Conservation (phyloP, 169 alveolate species). For the Plasmodium billcollinsi region DNA sequence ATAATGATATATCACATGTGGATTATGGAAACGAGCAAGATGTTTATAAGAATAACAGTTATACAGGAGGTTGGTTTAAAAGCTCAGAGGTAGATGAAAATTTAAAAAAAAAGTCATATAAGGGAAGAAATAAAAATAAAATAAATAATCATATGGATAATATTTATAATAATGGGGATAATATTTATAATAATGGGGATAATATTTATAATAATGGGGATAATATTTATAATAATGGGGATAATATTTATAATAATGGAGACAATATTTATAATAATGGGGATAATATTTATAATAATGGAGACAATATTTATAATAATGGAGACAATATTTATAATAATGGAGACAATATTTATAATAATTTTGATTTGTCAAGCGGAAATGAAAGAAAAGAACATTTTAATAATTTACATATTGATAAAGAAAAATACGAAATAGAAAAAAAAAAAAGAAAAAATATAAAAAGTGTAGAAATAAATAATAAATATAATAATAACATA, state of each 20-base stretch:
- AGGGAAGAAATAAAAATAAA: background rate
- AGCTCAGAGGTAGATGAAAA: background rate
- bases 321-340: no score
- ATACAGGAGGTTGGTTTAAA: background rate
- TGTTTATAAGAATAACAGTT: background rate
- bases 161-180: background rate
- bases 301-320: no score
- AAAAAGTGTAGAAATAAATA: background rate
- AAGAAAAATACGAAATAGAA: background rate
- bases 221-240: no score
- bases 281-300: no score
- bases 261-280: no score
- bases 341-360: no score
- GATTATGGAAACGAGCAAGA: slow-evolving; percentile 4
- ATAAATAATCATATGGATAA: background rate
- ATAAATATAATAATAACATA: background rate
- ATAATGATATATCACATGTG: background rate
- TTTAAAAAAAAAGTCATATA: background rate
- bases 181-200: no score
- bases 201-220: no score
- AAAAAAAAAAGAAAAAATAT: background rate
- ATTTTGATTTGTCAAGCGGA: no score
- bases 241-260: no score
- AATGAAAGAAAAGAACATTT: background rate
- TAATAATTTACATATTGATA: background rate